Evolutionary conservation across 73 alveolate species (phyloP), one percentile per base, ranked within the genome.

Genomic region (Tetrahymena thermophila): DNA sequence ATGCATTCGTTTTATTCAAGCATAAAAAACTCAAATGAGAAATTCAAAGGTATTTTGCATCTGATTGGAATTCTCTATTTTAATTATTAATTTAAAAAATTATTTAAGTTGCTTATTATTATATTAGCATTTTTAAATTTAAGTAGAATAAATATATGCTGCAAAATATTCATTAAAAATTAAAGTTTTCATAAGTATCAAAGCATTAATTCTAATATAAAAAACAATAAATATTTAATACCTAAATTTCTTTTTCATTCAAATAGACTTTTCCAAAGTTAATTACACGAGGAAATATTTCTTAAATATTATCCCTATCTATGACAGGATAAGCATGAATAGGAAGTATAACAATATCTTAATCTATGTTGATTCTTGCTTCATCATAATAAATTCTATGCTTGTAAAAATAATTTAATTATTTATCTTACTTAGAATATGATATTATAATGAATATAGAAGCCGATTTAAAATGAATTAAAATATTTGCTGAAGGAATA

Each of bases 301-400:
- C 99, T 93, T 98, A 98, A 89, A 95, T 37, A 28, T 97, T 98
- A 85, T 98, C 97, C 89, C 97, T 28, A 96, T 97, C 98, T 95
- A 99, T 97, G 42, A 97, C 99, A 85, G 99, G 99, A 96, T 96
- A 99, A 38, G 99, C 99, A 95, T 99, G 99, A 40, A 98, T 98
- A 55, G 99, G 99, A 42, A 98, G 96, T 83, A 98, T 94, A 1
- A 98, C 96, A 96, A 97, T 98, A 85, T 98, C 99, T 34, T 98
- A 99, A 85, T 98, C 98, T 58, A 99, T 97, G 95, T 98, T 98
- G 34, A 98, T 97, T 94, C 99, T 96, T 83, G 98, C 97, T 95
- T 97, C 96, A 97, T 98, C 99, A 71, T 98, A 98, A 96, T 97
- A 98, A 97, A 98, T 98, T 94, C 89, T 71, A 71, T 31, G 31